Evolutionary conservation across 345 rosid species (phyloP), one percentile per base, ranked within the genome.

Genomic region (Brassica nigra): DNA sequence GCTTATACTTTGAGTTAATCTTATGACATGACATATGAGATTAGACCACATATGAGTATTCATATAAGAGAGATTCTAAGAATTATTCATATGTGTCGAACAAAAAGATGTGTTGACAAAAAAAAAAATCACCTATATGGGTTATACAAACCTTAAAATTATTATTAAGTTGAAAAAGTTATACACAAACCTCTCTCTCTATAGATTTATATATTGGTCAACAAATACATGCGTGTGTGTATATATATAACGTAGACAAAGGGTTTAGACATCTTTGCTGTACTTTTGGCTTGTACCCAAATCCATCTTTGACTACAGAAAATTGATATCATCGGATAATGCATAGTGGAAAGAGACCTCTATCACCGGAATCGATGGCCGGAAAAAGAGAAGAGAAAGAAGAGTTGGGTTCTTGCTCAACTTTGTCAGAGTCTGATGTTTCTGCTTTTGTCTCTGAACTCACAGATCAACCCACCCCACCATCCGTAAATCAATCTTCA

Each of bases 371-470:
- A 74, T 74, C 75, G 68, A 68, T 74, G 75, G 78, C 70, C 9
- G 58, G 37, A 34, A 79, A 59, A 23, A 44, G 34, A 68, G 28
- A 79, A 73, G 82, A 67, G 2, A 68, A 33, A 61, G 75, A 79
- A 59, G 78, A 74, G 18, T 74, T 74, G 34, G 16, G 31, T 68
- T 5, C 58, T 68, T 68, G 66, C 54, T 74, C 82, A 27, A 79
- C 82, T 68, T 79, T 79, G 70, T 68, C 75, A 11, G 82, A 79
- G 30, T 79, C 78, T 49, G 82, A 79, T 79, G 82, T 79, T 15
- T 74, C 78, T 67, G 82, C 42, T 74, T 79, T 79, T 68, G 82
- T 79, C 16, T 79, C 70, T 28, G 82, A 79, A 28, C 82, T 79
- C 47, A 79, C 78, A 68, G 70, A 66, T 42, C 77, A 79, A 31